Conservation (phyloP, 164 flowering plant species). For the Stephania cephalantha region DNA sequence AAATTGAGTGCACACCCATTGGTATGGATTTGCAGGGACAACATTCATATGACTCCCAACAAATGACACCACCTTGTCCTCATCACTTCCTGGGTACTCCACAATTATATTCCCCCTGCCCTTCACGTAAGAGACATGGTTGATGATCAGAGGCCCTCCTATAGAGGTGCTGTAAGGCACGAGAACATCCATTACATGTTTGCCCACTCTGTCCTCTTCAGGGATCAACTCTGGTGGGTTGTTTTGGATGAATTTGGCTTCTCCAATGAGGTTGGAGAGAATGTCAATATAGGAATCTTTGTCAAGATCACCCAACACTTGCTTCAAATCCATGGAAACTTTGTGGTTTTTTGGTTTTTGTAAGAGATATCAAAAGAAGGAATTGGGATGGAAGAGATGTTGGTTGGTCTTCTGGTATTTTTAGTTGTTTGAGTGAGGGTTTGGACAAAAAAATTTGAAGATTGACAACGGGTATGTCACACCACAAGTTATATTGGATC, state of each 20-base stretch:
- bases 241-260: conserved; percentile 79
- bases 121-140: conserved; percentile 62
- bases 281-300: conserved; percentile 53
- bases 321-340: conserved; percentile 26
- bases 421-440: too few species aligned
- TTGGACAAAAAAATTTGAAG: too few species aligned
- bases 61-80: conserved; percentile 72
- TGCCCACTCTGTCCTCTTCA: conserved; percentile 68
- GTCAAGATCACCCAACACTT: conserved; percentile 51
- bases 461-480: too few species aligned
- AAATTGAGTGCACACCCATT: conserved; percentile 51
- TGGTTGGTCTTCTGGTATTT: too few species aligned
- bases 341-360: too few species aligned
- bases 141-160: conserved; percentile 75
- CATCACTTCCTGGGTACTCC: conserved; percentile 82
- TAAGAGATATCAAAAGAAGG: too few species aligned
- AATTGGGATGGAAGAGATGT: too few species aligned
- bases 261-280: conserved; percentile 75
- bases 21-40: conserved; percentile 83
- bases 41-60: conserved; percentile 98
- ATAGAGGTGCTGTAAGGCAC: conserved; percentile 69
- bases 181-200: conserved; percentile 68
- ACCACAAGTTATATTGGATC: too few species aligned
- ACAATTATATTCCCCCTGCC: conserved; percentile 82
- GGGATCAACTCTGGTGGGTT: conserved; percentile 96